Evolutionary conservation across 2,329 filamentous ascomycete genomes (phyloP).

Genomic region (Pseudogymnoascus sp.): DNA sequence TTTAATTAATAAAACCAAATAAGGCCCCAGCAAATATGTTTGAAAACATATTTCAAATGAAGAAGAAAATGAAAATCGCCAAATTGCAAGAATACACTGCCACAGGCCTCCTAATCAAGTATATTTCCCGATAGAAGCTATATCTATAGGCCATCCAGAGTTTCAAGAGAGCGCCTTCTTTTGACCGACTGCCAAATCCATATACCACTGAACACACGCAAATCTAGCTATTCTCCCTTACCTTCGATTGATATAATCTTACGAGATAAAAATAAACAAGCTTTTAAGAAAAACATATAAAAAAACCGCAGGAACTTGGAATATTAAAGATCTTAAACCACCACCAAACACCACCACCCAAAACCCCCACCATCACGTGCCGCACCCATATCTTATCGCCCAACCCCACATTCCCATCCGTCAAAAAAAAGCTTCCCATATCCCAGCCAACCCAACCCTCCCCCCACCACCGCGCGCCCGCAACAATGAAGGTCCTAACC

Average conservation of each 20-base stretch:
- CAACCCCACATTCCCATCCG: slow-evolving; percentile 7
- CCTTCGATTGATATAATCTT: background rate
- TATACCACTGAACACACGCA: background rate
- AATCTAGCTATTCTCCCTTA: background rate
- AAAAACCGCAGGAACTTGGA: background rate
- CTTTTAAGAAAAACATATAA: background rate
- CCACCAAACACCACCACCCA: background rate
- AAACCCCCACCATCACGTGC: background rate
- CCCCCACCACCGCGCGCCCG: background rate
- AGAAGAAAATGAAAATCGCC: background rate
- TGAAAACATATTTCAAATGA: background rate
- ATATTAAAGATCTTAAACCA: background rate
- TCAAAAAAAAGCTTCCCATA: slow-evolving; percentile 7
- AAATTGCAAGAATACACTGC: background rate
- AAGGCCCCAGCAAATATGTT: background rate
- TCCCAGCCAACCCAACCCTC: background rate
- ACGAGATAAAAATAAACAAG: background rate
- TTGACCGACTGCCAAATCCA: background rate
- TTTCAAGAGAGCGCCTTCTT: background rate
- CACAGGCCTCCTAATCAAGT: too few species aligned
- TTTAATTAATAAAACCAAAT: background rate
- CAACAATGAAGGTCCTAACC: slow-evolving; percentile 82
- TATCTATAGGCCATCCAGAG: background rate
- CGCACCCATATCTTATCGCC: background rate
- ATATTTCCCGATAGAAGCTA: background rate